Percentiles rank a stretch among this genome's conserved stretches.
Conservation (phyloP, 768 basidiomycete genomes). For the Agaricus subrufescens region DNA sequence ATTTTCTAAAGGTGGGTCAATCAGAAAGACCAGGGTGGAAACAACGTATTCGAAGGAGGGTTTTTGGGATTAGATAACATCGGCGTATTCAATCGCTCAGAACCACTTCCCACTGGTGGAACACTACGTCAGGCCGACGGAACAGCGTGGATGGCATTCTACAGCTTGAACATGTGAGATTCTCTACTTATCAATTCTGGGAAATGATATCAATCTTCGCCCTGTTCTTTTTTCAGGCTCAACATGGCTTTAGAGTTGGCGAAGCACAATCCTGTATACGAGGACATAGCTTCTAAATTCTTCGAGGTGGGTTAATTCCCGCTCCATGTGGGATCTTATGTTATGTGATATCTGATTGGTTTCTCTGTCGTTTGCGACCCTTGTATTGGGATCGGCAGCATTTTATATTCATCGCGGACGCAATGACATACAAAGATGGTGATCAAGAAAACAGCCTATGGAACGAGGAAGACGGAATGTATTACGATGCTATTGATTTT, state of each 20-base stretch:
- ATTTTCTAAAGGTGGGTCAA: constrained; percentile 82
- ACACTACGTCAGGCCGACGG: constrained; percentile 94
- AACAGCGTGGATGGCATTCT: constrained; percentile 99
- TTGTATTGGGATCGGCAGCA: constrained; percentile 45
- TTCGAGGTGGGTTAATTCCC: constrained; percentile 57
- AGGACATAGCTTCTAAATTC: constrained; percentile 99
- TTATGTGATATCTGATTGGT: constrained; percentile 94
- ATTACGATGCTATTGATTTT: constrained; percentile 95
- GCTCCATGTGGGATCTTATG: constrained; percentile 7
- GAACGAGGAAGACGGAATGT: constrained; percentile 97
- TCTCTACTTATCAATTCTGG: not conserved
- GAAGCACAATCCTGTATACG: constrained; percentile 96
- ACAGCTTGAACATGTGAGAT: constrained; percentile 88
- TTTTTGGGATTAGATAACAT: constrained; percentile 99
- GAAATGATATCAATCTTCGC: not conserved
- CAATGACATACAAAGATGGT: constrained; percentile 91
- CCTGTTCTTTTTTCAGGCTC: constrained; percentile 48
- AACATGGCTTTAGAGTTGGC: constrained; percentile 97
- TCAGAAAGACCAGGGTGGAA: constrained; percentile 90
- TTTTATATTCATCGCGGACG: constrained; percentile 97
- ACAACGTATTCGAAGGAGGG: constrained; percentile 97
- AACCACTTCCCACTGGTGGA: constrained; percentile 94
- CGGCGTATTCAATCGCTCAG: constrained; percentile 95
- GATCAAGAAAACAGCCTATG: constrained; percentile 80
- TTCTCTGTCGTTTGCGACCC: not conserved